These are phyloP conservation scores for Barnettozyma populi DNA, from an alignment of 805 yeast genomes.

Conservation along the genomic window DNA sequence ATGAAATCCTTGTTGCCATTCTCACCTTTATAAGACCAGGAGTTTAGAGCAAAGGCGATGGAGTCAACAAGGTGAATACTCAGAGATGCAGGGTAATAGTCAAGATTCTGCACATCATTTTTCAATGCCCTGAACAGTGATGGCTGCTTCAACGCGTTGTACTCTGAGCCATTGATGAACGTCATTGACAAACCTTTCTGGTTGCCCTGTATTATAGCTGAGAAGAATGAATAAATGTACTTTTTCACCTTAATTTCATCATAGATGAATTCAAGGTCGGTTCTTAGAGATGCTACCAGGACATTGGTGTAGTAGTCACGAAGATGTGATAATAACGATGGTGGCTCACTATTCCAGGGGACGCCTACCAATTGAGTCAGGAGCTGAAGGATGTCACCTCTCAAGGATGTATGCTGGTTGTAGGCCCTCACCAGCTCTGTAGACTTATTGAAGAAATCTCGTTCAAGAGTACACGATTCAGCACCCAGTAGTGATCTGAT, in stretches of 20 bases:
- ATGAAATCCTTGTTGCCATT: slow-evolving; percentile 33
- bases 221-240: slow-evolving; percentile 55
- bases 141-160: slow-evolving; percentile 15
- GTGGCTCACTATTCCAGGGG: slow-evolving; percentile 53
- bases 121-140: slow-evolving; percentile 56
- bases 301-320: slow-evolving; percentile 59
- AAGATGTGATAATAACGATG: slow-evolving; percentile 77
- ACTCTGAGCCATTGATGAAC: slow-evolving; percentile 52
- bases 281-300: slow-evolving; percentile 52
- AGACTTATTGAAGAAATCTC: slow-evolving; percentile 46
- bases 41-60: slow-evolving; percentile 65
- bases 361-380: slow-evolving; percentile 54
- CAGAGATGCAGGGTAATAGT: slow-evolving; percentile 54
- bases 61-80: slow-evolving; percentile 67
- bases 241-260: slow-evolving; percentile 49
- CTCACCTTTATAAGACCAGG: slow-evolving; percentile 66
- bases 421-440: slow-evolving; percentile 56
- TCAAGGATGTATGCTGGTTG: slow-evolving; percentile 40
- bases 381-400: slow-evolving; percentile 48
- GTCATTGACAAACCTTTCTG: slow-evolving; percentile 76
- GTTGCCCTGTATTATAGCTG: slow-evolving; percentile 62
- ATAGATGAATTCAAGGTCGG: slow-evolving; percentile 54
- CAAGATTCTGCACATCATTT: slow-evolving; percentile 45
- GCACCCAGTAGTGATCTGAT: slow-evolving; percentile 46
- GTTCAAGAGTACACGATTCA: slow-evolving; percentile 63